Base-by-base conservation (phyloP, 306 rosid genomes). In the Lotus japonicus region DNA sequence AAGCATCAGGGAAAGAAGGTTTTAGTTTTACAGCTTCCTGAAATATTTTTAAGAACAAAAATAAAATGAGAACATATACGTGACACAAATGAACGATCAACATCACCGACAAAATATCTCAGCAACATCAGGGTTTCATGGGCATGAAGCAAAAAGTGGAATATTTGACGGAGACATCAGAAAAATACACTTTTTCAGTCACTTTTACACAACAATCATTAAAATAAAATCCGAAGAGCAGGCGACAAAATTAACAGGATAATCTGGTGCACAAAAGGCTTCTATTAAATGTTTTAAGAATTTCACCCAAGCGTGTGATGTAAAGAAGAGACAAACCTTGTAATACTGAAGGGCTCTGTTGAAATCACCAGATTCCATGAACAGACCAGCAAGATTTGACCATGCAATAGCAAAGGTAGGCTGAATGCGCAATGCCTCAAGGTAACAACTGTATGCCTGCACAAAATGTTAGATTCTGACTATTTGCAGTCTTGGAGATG, bases 361-460 rank as follows among this genome's bases (percentile, higher is more conserved):
- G 73, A 87, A 85, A 82, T 95, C 97, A 74, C 97, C 96, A 36
- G 99, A 91, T 83, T 95, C 99, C 99, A 95, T 95, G 76, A 88
- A 88, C 67, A 95, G 87, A 72, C 99, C 99, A 65, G 99, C 99
- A 80, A 95, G 95, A 90, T 95, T 95, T 63, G 99, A 95, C 99
- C 99, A 95, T 35, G 97, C 99, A 58, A 95, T 95, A 28, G 99
- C 99, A 80, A 90, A 95, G 51, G 89, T 80, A 9, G 99, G 99
- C 74, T 91, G 99, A 65, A 95, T 88, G 75, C 91, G 97, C 75
- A 95, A 44, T 46, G 99, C 99, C 85, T 95, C 99, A 2, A 95
- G 89, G 80, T 95, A 95, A 86, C 99, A 95, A 70, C 92, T 88
- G 89, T 90, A 95, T 79, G 99, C 99, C 99, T 95, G 95, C 96